Evolutionary conservation across 2,329 filamentous ascomycete species (phyloP), one percentile per base, ranked within the genome.

Genomic region (Fusarium siculi): DNA sequence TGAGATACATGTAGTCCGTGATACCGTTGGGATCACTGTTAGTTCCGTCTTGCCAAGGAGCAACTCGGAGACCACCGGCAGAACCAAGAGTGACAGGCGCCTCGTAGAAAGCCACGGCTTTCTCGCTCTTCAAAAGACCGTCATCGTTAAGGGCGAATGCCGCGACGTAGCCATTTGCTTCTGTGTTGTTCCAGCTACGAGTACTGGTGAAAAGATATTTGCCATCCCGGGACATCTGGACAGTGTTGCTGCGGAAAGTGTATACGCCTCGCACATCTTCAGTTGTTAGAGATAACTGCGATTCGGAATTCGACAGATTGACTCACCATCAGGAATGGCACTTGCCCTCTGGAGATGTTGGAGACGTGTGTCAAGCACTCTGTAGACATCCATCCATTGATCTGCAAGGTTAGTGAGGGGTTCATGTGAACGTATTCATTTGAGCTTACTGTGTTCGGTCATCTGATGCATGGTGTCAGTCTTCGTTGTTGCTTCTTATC

Each of bases 1-100:
- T 58, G 3, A 62, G 59, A 44, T 62, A 62, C 59, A 62, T 62
- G 18, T 62, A 62, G 8, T 62, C 59, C 6, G 50, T 58, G 10
- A 62, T 32, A 1, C 52, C 59, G 9, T 58, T 58, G 25, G 59
- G 59, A 25, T 58, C 40, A 2, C 30, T 23, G 14, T 43, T 62
- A 21, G 59, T 58, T n/a, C 58, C 34, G 3, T 62, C 59, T 9
- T 55, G 39, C 59, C 59, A 62, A 4, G 59, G 40, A 18, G 50
- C 50, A 16, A 62, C 59, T 9, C 59, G 52, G 9, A 62, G 25
- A 21, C 59, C 59, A 5, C 59, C 59, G 2, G 59, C 52, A n/a
- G 59, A 57, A 14, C 59, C 59, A 9, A 62, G 40, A n/a, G 59
- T 62, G 18, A 62, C 52, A 19, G 59, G 52, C 4, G 59, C 59